A percentile compares a stretch with the other conserved stretches of the same genome.
Conservation (phyloP, 306 rosid genomes). For the Abrus pulchellus region DNA sequence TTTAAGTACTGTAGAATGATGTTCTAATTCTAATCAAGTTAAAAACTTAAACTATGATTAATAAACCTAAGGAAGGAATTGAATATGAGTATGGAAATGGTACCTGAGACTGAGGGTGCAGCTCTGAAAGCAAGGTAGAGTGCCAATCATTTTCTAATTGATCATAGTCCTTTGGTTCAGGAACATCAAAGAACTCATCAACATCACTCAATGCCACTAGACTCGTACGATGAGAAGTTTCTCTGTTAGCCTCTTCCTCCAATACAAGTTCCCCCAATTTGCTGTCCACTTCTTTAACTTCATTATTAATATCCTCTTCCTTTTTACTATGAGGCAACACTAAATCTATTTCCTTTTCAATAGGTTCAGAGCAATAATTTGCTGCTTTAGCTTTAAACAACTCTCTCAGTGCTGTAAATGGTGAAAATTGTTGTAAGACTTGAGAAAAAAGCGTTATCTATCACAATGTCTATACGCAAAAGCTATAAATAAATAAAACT, state of each 20-base stretch:
- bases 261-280: slow-evolving; percentile 46
- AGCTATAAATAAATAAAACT: background rate
- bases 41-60: background rate
- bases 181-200: slow-evolving; percentile 89
- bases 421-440: background rate
- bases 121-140: slow-evolving; percentile 54
- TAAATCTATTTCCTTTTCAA: slow-evolving; percentile 47
- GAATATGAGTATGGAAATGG: background rate
- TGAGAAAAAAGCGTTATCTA: too few species aligned
- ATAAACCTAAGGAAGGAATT: background rate
- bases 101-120: background rate
- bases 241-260: slow-evolving; percentile 55
- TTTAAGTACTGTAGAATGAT: background rate
- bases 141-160: slow-evolving; percentile 66
- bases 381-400: slow-evolving; percentile 63
- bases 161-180: slow-evolving; percentile 65
- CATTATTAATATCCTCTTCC: slow-evolving; percentile 55
- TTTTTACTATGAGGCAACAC: slow-evolving; percentile 49
- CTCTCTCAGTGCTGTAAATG: slow-evolving; percentile 78
- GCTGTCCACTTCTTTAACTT: slow-evolving; percentile 40
- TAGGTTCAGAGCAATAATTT: slow-evolving; percentile 42
- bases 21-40: background rate
- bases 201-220: slow-evolving; percentile 72
- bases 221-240: slow-evolving; percentile 53
- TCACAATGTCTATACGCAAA: background rate